Conservation (phyloP, 225 moss, liverwort and hornwort species). For the Bryoerythrophyllum caledonicum region DNA sequence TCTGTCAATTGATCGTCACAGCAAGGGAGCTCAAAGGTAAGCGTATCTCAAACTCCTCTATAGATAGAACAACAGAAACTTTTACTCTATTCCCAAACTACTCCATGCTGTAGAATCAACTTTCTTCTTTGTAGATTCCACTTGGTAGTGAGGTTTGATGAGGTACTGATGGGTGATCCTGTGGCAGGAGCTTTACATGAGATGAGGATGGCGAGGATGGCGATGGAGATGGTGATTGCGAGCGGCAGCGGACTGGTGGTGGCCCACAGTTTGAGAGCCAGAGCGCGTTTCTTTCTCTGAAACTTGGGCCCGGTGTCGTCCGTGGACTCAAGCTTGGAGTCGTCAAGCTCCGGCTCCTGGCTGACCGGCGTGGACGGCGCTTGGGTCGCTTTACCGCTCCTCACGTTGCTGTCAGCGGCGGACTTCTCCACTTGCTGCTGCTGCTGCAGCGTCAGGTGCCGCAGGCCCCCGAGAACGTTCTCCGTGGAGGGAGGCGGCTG, state of each 20-base stretch:
- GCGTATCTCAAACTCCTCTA: no score
- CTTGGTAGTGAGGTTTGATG: no score
- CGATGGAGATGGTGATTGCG: slow-evolving; percentile 20
- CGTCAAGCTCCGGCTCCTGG: slow-evolving; percentile 6
- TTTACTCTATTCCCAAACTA: no score
- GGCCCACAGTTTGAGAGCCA: slow-evolving; percentile 9
- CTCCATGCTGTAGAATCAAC: no score
- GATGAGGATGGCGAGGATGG: slow-evolving; percentile 35
- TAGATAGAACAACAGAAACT: no score
- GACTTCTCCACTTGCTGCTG: background rate
- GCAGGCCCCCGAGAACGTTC: slow-evolving; percentile 18
- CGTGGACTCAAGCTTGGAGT: slow-evolving; percentile 23
- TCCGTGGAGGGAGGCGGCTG: slow-evolving; percentile 24
- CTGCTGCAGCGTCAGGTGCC: slow-evolving; percentile 18
- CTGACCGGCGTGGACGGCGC: background rate
- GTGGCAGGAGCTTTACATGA: slow-evolving; percentile 15
- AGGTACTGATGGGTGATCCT: no score
- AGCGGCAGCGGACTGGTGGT: slow-evolving; percentile 20
- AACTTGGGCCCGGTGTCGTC: slow-evolving; percentile 12
- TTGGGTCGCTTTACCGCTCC: slow-evolving; percentile 6
- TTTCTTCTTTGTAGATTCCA: no score
- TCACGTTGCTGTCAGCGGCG: slow-evolving; percentile 5
- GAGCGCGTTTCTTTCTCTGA: background rate
- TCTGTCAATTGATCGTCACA: background rate
- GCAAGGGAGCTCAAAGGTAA: background rate